phyloP scores from a whole-genome alignment of 129 eudicot genomes.

The Oenanthe sinensis region DNA sequence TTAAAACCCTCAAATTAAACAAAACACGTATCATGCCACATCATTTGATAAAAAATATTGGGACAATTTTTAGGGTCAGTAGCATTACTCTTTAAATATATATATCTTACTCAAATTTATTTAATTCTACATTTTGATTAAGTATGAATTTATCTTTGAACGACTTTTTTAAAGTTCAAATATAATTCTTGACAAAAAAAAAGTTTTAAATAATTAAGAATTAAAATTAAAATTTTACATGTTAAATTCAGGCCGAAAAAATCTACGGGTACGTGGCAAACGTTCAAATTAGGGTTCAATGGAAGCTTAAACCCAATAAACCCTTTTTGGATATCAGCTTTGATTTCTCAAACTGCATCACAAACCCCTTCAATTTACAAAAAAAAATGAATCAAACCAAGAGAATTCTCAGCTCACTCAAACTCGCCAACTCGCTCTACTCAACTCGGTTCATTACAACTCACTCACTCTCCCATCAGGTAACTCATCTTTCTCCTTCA shows the following conservation, averaged over 20 bases:
- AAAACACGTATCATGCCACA: too few species aligned
- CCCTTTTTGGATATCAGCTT: neutral
- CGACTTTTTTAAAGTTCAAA: too few species aligned
- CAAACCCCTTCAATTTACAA: neutral
- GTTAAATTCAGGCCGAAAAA: neutral
- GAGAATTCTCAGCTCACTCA: conserved; percentile 5
- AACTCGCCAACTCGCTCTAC: conserved; percentile 10
- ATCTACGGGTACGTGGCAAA: neutral
- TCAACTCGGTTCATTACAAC: neutral
- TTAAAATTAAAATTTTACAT: too few species aligned
- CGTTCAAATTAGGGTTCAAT: neutral
- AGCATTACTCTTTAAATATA: too few species aligned
- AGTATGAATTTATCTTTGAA: too few species aligned
- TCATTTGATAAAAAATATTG: too few species aligned
- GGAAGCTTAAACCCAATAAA: neutral
- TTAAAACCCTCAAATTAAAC: too few species aligned
- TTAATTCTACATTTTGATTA: too few species aligned
- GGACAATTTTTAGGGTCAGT: too few species aligned
- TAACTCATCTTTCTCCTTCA: conserved; percentile 5
- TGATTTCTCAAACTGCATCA: neutral
- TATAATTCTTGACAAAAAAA: too few species aligned
- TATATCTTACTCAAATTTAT: too few species aligned
- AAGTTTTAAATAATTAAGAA: too few species aligned
- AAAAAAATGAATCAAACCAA: neutral
- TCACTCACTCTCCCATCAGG: conserved; percentile 7